Percentiles rank a stretch among this genome's conserved stretches.
phyloP scores from a whole-genome alignment of 176 grass and related monocot species.

The Oryza brachyantha region DNA sequence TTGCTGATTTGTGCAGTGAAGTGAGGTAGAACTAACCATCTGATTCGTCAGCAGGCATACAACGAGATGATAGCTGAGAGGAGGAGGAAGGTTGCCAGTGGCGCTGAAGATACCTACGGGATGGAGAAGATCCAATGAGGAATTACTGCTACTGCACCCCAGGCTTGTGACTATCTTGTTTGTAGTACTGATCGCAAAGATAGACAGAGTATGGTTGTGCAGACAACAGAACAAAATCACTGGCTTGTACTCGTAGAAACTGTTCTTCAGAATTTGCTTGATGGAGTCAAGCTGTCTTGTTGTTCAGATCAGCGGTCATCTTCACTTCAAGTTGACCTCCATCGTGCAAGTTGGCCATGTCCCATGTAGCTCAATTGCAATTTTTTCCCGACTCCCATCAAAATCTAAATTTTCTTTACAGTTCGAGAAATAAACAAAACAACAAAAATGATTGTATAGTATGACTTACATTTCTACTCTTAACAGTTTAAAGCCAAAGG shows the following conservation, averaged over 20 bases:
- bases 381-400: background rate
- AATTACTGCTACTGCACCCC: background rate
- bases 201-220: constrained; percentile 16
- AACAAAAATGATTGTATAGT: too few relatives aligned
- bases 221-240: background rate
- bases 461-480: too few relatives aligned
- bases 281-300: background rate
- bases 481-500: too few relatives aligned
- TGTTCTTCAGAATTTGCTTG: background rate
- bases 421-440: too few relatives aligned
- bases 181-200: background rate
- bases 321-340: background rate
- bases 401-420: background rate
- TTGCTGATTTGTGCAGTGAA: background rate
- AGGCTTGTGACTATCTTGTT: background rate
- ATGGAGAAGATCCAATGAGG: constrained; percentile 48
- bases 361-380: background rate
- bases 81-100: constrained; percentile 69
- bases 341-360: background rate
- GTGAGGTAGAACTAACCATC: background rate
- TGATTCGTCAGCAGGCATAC: constrained; percentile 74
- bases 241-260: constrained; percentile 11
- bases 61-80: constrained; percentile 89
- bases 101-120: constrained; percentile 93
- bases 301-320: background rate